These are phyloP conservation scores for Clarireedia hainanense DNA, from an alignment of 2,329 filamentous ascomycete genomes.

Conservation along the genomic window DNA sequence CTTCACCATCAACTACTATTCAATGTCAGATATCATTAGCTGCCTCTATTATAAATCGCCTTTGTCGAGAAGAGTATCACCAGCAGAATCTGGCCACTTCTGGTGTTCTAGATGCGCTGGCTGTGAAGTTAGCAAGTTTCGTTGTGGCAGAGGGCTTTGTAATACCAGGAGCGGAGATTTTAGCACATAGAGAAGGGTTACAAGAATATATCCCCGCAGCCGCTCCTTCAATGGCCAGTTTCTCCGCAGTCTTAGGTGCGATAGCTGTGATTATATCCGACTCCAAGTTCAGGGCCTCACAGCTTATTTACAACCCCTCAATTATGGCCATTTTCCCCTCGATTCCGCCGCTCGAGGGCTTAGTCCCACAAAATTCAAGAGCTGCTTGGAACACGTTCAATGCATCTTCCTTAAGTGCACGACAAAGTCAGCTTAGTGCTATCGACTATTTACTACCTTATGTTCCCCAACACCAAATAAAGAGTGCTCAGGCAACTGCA, in stretches of 20 bases:
- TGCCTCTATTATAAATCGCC: constrained; percentile 44
- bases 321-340: constrained; percentile 63
- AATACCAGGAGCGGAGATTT: constrained; percentile 53
- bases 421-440: constrained; percentile 38
- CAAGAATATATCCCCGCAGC: constrained; percentile 52
- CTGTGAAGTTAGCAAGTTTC: constrained; percentile 63
- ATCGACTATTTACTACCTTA: constrained; percentile 60
- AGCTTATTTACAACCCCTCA: constrained; percentile 60
- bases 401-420: constrained; percentile 36
- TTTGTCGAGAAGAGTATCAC: constrained; percentile 63
- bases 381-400: constrained; percentile 47
- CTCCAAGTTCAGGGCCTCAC: constrained; percentile 69
- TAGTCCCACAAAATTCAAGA: constrained; percentile 39
- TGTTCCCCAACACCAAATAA: constrained; percentile 37
- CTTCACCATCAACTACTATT: constrained; percentile 40
- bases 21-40: constrained; percentile 57
- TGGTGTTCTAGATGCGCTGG: constrained; percentile 72
- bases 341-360: constrained; percentile 39
- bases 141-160: constrained; percentile 61
- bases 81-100: constrained; percentile 63
- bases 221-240: constrained; percentile 48
- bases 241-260: constrained; percentile 68
- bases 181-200: constrained; percentile 46
- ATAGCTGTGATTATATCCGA: constrained; percentile 69
- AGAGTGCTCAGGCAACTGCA: constrained; percentile 33